Evolutionary conservation across 108 stramenopile species (phyloP), one percentile per base, ranked within the genome.

Genomic region (Cyclotella cryptica): DNA sequence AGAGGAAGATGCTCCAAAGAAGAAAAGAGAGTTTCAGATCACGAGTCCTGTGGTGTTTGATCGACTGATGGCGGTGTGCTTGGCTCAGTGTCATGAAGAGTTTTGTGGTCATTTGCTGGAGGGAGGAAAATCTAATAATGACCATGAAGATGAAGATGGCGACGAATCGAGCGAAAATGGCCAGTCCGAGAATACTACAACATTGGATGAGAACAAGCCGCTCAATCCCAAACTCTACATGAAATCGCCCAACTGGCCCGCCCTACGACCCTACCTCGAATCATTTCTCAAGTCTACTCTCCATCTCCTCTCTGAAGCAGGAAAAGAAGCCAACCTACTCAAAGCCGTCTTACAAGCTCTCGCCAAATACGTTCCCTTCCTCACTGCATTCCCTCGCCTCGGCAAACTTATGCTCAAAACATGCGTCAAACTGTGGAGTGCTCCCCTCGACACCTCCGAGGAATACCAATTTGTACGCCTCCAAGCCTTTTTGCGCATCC

Each of bases 401-500:
- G 86, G 95, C 21, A 90, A 89, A 65, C 52, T 72, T 19, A 69
- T 90, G 77, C 73, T 97, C 29, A 96, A 93, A 69, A 71, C 86
- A 12, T 79, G 95, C 41, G 88, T 90, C 6, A 78, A 69, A 30
- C 80, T 95, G 14, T 98, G 98, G 98, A 81, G 83, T 44, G 88
- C 93, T 22, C 83, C 92, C 22, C 78, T 90, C 19, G 92, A 94
- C 80, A 58, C 92, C 1, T 88, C 90, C 24, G 87, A 89, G 75
- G 90, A 91, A 24, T 90, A 90, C 81, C 89, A 96, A 77, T 85
- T 86, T 10, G 96, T 96, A 29, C 90, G 97, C 17, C 70, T 98
- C 39, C 84, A 94, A 64, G 87, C 96, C 17, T 98, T 98, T 75
- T 76, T 98, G 19, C 92, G 97, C 15, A 91, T 99, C n/a, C 90